phyloP scores from a whole-genome alignment of 78 protist species.

The Guillardia theta region DNA sequence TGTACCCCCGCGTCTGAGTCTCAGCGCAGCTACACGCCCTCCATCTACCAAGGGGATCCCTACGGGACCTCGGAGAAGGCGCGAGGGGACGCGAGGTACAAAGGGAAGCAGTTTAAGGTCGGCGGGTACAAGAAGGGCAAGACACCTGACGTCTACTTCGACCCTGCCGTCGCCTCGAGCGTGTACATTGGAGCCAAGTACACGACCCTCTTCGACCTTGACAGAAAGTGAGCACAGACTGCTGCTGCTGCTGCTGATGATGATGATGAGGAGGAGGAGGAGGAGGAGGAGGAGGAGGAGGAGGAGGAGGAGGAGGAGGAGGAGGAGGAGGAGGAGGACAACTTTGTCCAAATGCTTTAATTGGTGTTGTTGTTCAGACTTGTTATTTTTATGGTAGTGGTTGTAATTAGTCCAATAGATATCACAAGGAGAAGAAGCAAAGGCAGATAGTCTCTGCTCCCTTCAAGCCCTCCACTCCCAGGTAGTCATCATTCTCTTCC shows the following conservation, averaged over 20 bases:
- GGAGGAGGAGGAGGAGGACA: too few relatives aligned
- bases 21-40: not conserved
- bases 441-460: not conserved
- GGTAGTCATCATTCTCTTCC: not conserved
- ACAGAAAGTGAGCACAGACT: not conserved
- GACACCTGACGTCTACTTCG: not conserved
- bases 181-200: not conserved
- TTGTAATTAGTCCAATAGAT: not conserved
- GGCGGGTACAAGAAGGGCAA: not conserved
- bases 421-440: not conserved
- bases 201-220: not conserved
- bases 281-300: too few relatives aligned
- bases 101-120: not conserved
- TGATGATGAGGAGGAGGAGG: too few relatives aligned
- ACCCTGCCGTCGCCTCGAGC: not conserved
- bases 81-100: not conserved
- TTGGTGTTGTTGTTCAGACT: too few relatives aligned
- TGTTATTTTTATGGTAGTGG: too few relatives aligned
- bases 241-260: too few relatives aligned
- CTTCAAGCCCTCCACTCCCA: not conserved
- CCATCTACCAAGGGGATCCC: not conserved
- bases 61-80: not conserved
- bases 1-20: too few relatives aligned
- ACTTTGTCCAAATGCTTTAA: too few relatives aligned
- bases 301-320: too few relatives aligned